These are phyloP conservation scores for Hemileia vastatrix DNA, from an alignment of 1,284 basidiomycete species.

Conservation along the genomic window DNA sequence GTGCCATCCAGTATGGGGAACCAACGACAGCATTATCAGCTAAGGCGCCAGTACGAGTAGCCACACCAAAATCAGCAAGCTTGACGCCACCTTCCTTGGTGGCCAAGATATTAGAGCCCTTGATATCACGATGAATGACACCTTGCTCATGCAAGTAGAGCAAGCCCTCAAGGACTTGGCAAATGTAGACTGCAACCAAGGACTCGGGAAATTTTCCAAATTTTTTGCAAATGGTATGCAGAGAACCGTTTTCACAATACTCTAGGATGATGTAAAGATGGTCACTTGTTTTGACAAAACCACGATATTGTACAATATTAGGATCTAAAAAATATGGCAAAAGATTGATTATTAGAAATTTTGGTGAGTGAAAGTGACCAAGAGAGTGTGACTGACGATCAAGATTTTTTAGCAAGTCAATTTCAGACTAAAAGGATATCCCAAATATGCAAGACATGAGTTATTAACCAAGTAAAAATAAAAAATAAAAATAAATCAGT, in stretches of 20 bases:
- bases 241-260: slow-evolving; percentile 94
- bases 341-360: slow-evolving; percentile 1
- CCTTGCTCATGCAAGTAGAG: slow-evolving; percentile 94
- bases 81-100: slow-evolving; percentile 97
- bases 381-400: slow-evolving; percentile 54
- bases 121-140: slow-evolving; percentile 97
- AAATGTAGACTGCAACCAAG: slow-evolving; percentile 90
- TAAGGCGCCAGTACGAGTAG: slow-evolving; percentile 50
- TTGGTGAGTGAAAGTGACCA: slow-evolving; percentile 1
- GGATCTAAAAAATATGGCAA: slow-evolving; percentile 47
- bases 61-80: slow-evolving; percentile 87
- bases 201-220: slow-evolving; percentile 98
- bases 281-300: slow-evolving; percentile 87
- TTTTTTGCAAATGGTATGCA: slow-evolving; percentile 83
- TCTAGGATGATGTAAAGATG: slow-evolving; percentile 88
- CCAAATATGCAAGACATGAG: slow-evolving; percentile 7
- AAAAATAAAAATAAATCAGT: neutral
- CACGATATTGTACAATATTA: slow-evolving; percentile 98
- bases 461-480: neutral
- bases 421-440: slow-evolving; percentile 67
- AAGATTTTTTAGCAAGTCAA: slow-evolving; percentile 91
- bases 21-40: slow-evolving; percentile 84
- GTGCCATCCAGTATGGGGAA: slow-evolving; percentile 98
- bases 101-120: slow-evolving; percentile 94
- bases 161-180: slow-evolving; percentile 76